Evolutionary conservation across 2,329 filamentous ascomycete genomes (phyloP), one percentile per base, ranked within the genome.

Genomic region (Hymenoscyphus repandus): DNA sequence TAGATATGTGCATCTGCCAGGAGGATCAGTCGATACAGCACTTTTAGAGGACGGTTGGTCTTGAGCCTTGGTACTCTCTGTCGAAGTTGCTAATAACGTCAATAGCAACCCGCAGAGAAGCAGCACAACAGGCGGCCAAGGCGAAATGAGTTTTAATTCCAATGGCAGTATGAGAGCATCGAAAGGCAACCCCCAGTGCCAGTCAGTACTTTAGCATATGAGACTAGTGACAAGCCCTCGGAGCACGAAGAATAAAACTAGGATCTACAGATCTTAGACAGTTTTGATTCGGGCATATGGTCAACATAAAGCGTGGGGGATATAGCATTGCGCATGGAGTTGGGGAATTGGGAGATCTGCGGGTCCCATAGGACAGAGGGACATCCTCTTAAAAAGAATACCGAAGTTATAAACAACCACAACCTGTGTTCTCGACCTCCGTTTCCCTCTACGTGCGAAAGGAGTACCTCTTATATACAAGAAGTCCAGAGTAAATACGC

Each of bases 1-100:
- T 54, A 76, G 85, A 65, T 89, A 88, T 66, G 83, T 89, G 50
- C 82, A 88, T 67, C 65, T 89, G 53, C 85, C 85, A 7, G 79
- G 79, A 11, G 76, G 74, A 45, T 79, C 81, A 45, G 83, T 89
- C 42, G 85, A 89, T 67, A 83, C 83, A 31, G 80, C 82, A 2
- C 65, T 89, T 56, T 69, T 89, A 59, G 85, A 89, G 69, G 85
- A 89, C 73, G 82, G 82, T 82, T 68, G 54, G 66, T 67, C 30
- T 10, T 37, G 15, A 40, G 20, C 10, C 20, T 1, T 45, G 27
- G 43, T 33, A 45, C 15, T 30, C 32, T 27, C 12, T 47, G 40
- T 52, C 63, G n/a, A 15, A 12, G 12, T 43, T 17, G 7, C 15
- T 11, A 50, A 58, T 49, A 40, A 40, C 17, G 17, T 38, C 10